phyloP scores from a whole-genome alignment of 768 basidiomycete species.

The Suillus occidentalis region DNA sequence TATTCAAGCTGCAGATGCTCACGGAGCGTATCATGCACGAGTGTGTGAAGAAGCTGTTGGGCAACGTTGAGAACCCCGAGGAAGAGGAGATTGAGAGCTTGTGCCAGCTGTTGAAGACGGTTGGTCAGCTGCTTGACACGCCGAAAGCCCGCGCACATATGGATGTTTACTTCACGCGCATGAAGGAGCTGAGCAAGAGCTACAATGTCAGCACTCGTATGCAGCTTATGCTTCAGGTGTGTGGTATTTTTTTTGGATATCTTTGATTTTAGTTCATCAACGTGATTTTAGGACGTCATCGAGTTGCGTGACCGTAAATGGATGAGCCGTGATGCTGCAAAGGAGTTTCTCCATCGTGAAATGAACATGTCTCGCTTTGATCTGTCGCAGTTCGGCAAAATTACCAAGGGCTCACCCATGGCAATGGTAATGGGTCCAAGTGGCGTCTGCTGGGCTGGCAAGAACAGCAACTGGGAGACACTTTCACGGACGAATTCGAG shows the following conservation, averaged over 20 bases:
- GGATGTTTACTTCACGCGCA: conserved; percentile 90
- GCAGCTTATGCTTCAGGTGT: conserved; percentile 93
- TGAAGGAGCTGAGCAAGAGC: conserved; percentile 79
- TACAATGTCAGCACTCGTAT: conserved; percentile 79
- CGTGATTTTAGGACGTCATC: conserved; percentile 68
- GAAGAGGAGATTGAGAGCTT: conserved; percentile 98
- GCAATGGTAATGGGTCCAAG: conserved; percentile 74
- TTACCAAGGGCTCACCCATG: conserved; percentile 67
- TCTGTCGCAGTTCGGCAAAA: conserved; percentile 87
- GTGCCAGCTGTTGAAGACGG: conserved; percentile 89
- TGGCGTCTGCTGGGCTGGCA: conserved; percentile 75
- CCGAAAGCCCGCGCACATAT: conserved; percentile 80
- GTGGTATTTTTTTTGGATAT: conserved; percentile 27
- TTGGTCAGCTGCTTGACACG: conserved; percentile 81
- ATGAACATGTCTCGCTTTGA: too few relatives aligned
- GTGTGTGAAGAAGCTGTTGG: conserved; percentile 93
- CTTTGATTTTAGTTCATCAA: neutral
- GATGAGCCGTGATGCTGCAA: conserved; percentile 66
- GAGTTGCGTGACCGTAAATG: conserved; percentile 86
- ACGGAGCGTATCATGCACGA: conserved; percentile 98
- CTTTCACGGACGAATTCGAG: conserved; percentile 78
- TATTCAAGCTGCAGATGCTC: conserved; percentile 97
- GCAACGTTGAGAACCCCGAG: conserved; percentile 92
- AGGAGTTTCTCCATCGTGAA: too few relatives aligned
- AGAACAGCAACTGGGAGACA: conserved; percentile 67